Conservation (phyloP, 108 stramenopile species). For the Skeletonema costatum region DNA sequence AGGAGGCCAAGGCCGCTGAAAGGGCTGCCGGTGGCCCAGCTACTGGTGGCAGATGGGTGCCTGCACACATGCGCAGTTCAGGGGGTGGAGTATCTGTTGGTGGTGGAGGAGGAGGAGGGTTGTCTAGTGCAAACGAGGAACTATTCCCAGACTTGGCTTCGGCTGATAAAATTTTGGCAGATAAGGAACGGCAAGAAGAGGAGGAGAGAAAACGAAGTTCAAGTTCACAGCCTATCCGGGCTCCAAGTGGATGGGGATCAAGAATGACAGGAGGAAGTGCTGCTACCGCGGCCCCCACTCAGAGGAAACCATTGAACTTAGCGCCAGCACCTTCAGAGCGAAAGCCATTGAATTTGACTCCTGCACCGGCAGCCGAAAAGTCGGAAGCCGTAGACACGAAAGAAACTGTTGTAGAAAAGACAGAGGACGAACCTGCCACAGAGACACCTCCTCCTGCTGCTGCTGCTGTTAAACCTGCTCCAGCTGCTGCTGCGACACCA, state of each 20-base stretch:
- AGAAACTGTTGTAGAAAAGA: slow-evolving; percentile 15
- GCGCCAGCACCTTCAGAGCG: slow-evolving; percentile 15
- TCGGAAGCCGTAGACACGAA: slow-evolving; percentile 20
- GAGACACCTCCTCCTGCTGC: slow-evolving; percentile 7
- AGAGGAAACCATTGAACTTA: slow-evolving; percentile 36
- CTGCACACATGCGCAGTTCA: slow-evolving; percentile 51
- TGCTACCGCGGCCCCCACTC: slow-evolving; percentile 1
- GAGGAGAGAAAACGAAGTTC: slow-evolving; percentile 60
- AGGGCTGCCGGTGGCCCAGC: slow-evolving; percentile 13
- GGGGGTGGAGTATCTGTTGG: neutral
- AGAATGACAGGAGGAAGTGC: slow-evolving; percentile 15
- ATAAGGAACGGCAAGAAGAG: slow-evolving; percentile 64
- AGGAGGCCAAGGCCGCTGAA: slow-evolving; percentile 47
- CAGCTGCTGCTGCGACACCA: slow-evolving; percentile 34
- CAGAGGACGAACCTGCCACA: slow-evolving; percentile 10
- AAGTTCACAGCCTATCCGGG: slow-evolving; percentile 65
- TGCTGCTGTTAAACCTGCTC: slow-evolving; percentile 18
- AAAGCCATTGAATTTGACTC: slow-evolving; percentile 50
- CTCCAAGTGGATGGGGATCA: slow-evolving; percentile 52
- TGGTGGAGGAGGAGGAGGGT: slow-evolving; percentile 13
- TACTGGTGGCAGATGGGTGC: slow-evolving; percentile 65
- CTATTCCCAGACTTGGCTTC: slow-evolving; percentile 86
- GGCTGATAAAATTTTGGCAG: slow-evolving; percentile 76
- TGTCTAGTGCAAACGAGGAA: slow-evolving; percentile 56
- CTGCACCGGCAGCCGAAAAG: slow-evolving; percentile 16